phyloP scores from a whole-genome alignment of 768 basidiomycete genomes.

The Boletus rubescentipes region DNA sequence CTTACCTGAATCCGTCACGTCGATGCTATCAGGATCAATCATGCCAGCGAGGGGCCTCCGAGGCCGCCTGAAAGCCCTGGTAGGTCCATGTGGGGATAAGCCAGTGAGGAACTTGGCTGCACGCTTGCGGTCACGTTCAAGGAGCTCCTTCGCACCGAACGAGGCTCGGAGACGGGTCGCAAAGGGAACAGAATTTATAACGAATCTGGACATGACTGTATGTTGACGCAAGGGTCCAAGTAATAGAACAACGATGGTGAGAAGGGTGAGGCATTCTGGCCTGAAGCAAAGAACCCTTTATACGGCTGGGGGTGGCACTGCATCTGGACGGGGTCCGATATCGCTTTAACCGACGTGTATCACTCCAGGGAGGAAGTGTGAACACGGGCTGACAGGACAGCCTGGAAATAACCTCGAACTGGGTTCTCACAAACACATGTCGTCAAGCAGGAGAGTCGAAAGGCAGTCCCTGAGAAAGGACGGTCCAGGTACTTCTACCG shows the following conservation, averaged over 20 bases:
- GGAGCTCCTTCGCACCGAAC: slow-evolving; percentile 45
- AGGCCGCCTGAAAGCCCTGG: slow-evolving; percentile 27
- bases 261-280: background rate
- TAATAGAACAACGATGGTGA: background rate
- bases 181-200: slow-evolving; percentile 45
- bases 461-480: background rate
- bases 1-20: slow-evolving; percentile 55
- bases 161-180: slow-evolving; percentile 39
- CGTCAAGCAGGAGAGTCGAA: background rate
- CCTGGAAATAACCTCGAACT: background rate
- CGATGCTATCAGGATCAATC: slow-evolving; percentile 36
- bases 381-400: background rate
- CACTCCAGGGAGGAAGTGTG: background rate
- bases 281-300: slow-evolving; percentile 14
- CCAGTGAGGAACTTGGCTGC: slow-evolving; percentile 57
- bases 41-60: slow-evolving; percentile 9
- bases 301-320: slow-evolving; percentile 8
- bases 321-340: background rate
- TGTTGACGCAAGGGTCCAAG: background rate
- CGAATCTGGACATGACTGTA: slow-evolving; percentile 36
- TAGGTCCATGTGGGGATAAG: slow-evolving; percentile 54
- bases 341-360: background rate
- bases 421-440: background rate
- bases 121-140: slow-evolving; percentile 53
- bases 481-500: background rate